Base-by-base conservation (phyloP, 805 yeast species). In the Barnettozyma pratensis region DNA sequence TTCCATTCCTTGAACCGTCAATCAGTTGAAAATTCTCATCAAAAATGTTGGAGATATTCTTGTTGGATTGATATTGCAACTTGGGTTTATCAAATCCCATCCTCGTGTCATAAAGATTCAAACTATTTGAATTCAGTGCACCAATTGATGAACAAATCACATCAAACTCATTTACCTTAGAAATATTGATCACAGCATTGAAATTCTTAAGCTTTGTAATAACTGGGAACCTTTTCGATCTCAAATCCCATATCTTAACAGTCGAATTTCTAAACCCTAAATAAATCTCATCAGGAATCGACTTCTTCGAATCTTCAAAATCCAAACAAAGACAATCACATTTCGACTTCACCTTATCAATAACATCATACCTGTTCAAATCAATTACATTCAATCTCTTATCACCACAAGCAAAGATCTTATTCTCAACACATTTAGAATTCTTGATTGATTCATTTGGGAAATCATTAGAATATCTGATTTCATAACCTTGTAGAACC, bases 311-410 rank as follows among this genome's bases (percentile, higher is more conserved):
- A 19, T 41, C 50, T 3, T 28, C 37, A 25, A 41, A 42, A 38
- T 56, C 61, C 6, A 54, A 29, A 6, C 54, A 37, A 12, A 59
- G 40, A 1, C 55, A 53, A 44, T 57, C 60, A n/a, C 60, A 58
- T 8, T 41, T 37, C 1, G 46, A 25, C 6, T 31, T 34, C 2
- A 38, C 6, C 6, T 29, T 36, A 12, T 42, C 32, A 3, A 41
- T 11, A 6, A 39, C 45, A 30, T 41, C 36, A 11, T 25, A 37
- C 25, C 29, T 39, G 12, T 43, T 37, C 6, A 40, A 19, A 43
- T 45, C 46, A 29, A 39, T 39, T 7, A 46, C 29, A 25, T 38
- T 12, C 9, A 37, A 9, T 2, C 11, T 12, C 41, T 31, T 44
- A 39, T 42, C 43, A n/a, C 43, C 44, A 27, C 44, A 37, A 2